phyloP scores from a whole-genome alignment of 2,329 filamentous ascomycete species.

The Penicillium sp. region DNA sequence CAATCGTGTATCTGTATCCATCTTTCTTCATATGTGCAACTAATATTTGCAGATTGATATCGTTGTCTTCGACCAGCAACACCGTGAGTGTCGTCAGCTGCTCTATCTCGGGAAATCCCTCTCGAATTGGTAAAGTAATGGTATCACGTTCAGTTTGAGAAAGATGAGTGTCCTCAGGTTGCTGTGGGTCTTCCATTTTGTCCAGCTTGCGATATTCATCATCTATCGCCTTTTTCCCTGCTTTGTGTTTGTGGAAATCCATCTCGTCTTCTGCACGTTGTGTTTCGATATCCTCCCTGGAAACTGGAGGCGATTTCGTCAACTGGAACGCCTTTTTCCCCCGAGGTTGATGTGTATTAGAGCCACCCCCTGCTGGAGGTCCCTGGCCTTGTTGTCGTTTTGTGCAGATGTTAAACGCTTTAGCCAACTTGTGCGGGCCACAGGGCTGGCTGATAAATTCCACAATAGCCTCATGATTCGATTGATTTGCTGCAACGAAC shows the following conservation, averaged over 20 bases:
- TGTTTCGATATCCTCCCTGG: not conserved
- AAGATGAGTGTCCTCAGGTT: not conserved
- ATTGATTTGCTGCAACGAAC: slow-evolving; percentile 12
- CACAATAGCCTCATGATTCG: slow-evolving; percentile 18
- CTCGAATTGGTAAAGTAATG: not conserved
- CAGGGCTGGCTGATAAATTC: slow-evolving; percentile 40
- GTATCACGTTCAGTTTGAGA: not conserved
- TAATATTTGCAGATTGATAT: slow-evolving; percentile 37
- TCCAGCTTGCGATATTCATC: not conserved
- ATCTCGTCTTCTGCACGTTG: not conserved
- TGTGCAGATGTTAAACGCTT: slow-evolving; percentile 28
- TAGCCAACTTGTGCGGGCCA: slow-evolving; percentile 37
- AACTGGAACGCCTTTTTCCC: not conserved
- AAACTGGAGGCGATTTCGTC: not conserved
- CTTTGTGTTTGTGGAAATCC: not conserved
- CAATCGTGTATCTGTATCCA: slow-evolving; percentile 30
- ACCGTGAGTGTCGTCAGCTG: slow-evolving; percentile 21
- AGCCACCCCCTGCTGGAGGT: slow-evolving; percentile 2
- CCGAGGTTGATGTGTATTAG: not conserved
- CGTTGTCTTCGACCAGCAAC: slow-evolving; percentile 42
- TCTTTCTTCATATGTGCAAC: slow-evolving; percentile 34
- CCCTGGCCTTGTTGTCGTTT: slow-evolving; percentile 14
- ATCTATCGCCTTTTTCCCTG: not conserved
- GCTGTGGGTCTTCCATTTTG: not conserved
- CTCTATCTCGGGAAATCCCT: not conserved